Conservation (phyloP, 2,329 filamentous ascomycete species). For the Capronia epimyces region DNA sequence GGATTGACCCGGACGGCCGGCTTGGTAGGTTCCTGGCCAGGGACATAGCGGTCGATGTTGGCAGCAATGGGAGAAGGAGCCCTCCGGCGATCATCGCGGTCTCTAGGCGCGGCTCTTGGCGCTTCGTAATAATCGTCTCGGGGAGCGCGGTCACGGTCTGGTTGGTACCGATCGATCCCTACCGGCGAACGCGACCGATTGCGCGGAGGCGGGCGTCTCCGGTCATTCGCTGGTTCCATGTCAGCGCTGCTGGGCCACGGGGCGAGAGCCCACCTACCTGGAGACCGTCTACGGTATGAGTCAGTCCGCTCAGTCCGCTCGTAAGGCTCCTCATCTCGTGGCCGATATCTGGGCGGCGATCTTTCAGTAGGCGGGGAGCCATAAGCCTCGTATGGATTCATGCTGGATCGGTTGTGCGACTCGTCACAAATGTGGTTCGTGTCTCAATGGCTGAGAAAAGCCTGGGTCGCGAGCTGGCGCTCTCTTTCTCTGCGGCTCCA, state of each 20-base stretch:
- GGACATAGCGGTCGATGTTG: constrained; percentile 61
- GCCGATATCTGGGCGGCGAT: constrained; percentile 34
- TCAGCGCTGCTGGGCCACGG: neutral
- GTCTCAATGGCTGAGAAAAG: neutral
- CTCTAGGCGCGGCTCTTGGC: constrained; percentile 38
- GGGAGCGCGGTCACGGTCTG: constrained; percentile 43
- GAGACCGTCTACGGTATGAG: constrained; percentile 44
- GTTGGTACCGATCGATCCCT: constrained; percentile 61
- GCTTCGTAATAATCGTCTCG: constrained; percentile 56
- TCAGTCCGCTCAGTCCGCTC: constrained; percentile 38
- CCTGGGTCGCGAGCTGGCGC: constrained; percentile 1
- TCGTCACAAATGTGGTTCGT: neutral
- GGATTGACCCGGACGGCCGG: constrained; percentile 52
- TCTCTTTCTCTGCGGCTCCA: constrained; percentile 9
- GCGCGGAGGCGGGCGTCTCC: constrained; percentile 42
- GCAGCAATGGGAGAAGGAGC: constrained; percentile 53
- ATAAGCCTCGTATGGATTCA: constrained; percentile 47
- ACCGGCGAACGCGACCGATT: constrained; percentile 56
- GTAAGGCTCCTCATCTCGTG: constrained; percentile 39
- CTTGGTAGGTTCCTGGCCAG: constrained; percentile 53
- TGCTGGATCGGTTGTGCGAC: constrained; percentile 24
- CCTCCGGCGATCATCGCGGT: constrained; percentile 54
- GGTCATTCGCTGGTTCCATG: constrained; percentile 33
- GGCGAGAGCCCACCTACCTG: constrained; percentile 35
- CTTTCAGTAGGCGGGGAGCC: constrained; percentile 37